Conservation (phyloP, 2,329 filamentous ascomycete genomes). For the Didymella sp. region DNA sequence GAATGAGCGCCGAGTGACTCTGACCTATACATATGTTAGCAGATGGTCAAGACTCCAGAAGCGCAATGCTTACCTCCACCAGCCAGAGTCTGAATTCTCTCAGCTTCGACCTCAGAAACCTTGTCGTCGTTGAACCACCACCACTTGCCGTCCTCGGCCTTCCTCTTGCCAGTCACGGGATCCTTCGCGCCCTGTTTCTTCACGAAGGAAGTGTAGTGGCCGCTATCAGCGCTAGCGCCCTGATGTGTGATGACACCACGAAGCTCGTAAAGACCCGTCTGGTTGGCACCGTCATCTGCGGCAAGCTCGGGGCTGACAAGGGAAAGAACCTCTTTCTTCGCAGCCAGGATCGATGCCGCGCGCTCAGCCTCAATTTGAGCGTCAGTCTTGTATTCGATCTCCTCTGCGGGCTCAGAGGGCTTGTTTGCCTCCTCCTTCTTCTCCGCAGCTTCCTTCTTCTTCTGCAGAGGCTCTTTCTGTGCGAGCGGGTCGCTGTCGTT, state of each 20-base stretch:
- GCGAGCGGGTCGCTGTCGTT: constrained; percentile 53
- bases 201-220: constrained; percentile 97
- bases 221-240: constrained; percentile 93
- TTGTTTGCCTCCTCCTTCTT: constrained; percentile 62
- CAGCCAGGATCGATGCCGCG: constrained; percentile 72
- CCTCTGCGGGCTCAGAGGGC: constrained; percentile 65
- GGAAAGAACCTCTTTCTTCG: constrained; percentile 86
- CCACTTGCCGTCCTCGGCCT: constrained; percentile 91
- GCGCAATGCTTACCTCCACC: constrained; percentile 72
- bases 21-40: constrained; percentile 58
- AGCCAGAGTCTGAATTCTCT: constrained; percentile 88
- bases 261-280: constrained; percentile 93
- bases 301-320: constrained; percentile 78
- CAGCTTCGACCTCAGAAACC: constrained; percentile 86
- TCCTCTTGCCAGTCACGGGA: constrained; percentile 75
- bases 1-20: constrained; percentile 80
- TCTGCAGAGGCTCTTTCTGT: constrained; percentile 59
- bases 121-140: constrained; percentile 99
- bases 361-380: constrained; percentile 90
- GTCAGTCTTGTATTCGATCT: constrained; percentile 86
- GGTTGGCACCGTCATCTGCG: constrained; percentile 83
- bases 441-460: constrained; percentile 57
- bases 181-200: constrained; percentile 84
- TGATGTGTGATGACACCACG: constrained; percentile 95
- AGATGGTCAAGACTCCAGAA: constrained; percentile 9